These are phyloP conservation scores for Graphilbum ipis-grandicollis DNA, from an alignment of 2,329 filamentous ascomycete species.

Conservation along the genomic window DNA sequence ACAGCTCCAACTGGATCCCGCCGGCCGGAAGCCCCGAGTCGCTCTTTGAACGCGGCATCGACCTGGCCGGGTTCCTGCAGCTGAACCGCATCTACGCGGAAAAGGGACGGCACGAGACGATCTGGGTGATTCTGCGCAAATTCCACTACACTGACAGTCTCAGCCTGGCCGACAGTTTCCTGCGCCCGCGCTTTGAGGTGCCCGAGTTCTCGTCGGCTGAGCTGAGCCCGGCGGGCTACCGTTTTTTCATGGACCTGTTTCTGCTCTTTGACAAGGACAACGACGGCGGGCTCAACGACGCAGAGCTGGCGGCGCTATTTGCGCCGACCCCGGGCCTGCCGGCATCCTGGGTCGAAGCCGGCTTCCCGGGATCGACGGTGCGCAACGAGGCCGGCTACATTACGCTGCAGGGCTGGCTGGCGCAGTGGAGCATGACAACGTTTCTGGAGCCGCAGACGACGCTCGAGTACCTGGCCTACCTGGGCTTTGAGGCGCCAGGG, in stretches of 20 bases:
- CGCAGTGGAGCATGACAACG: constrained; percentile 99
- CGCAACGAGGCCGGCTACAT: constrained; percentile 91
- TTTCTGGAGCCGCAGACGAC: constrained; percentile 93
- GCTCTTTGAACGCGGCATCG: constrained; percentile 56
- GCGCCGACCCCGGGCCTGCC: constrained; percentile 85
- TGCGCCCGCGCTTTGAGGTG: constrained; percentile 88
- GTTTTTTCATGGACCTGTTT: constrained; percentile 91
- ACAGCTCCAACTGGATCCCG: too few species aligned
- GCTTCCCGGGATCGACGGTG: constrained; percentile 85
- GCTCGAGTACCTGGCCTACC: constrained; percentile 85
- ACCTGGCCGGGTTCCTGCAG: constrained; percentile 67
- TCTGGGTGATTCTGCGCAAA: constrained; percentile 90
- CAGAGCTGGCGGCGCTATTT: constrained; percentile 74
- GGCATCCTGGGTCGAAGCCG: constrained; percentile 69
- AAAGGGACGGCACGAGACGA: constrained; percentile 93
- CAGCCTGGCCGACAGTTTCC: constrained; percentile 75
- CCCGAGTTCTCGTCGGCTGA: constrained; percentile 85
- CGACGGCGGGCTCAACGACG: constrained; percentile 78
- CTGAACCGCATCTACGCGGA: constrained; percentile 94
- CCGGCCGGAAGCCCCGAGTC: constrained; percentile 20
- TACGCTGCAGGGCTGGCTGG: constrained; percentile 92
- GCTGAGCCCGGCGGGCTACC: constrained; percentile 82
- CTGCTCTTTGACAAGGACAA: constrained; percentile 94
- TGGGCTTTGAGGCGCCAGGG: constrained; percentile 72
- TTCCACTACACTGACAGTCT: constrained; percentile 95